phyloP scores from a whole-genome alignment of 208 protist species.

The Crithidia brevicula region DNA sequence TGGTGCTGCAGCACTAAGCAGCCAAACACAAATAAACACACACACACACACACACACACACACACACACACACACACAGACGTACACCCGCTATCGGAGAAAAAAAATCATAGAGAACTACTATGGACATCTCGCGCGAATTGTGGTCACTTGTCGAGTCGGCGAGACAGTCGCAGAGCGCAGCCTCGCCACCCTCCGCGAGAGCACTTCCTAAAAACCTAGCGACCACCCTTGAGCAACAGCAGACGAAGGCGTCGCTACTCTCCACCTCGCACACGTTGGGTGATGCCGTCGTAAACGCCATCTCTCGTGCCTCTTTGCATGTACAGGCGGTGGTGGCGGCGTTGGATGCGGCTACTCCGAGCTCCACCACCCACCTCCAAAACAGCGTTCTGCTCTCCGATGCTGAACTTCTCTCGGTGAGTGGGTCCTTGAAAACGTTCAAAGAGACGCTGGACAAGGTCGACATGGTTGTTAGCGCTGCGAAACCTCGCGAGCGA shows the following conservation, averaged over 20 bases:
- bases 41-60: constrained; percentile 5
- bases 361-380: constrained; percentile 35
- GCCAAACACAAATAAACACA: no score
- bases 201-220: neutral
- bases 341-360: constrained; percentile 51
- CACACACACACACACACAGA: neutral
- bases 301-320: constrained; percentile 8
- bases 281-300: neutral
- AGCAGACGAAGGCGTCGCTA: constrained; percentile 15
- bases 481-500: neutral
- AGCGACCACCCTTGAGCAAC: neutral
- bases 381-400: constrained; percentile 69
- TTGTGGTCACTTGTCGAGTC: constrained; percentile 30
- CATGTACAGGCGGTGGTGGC: constrained; percentile 31
- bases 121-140: constrained; percentile 25
- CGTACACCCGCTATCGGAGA: no score
- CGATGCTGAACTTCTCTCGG: constrained; percentile 74
- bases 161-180: neutral
- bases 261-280: constrained; percentile 21
- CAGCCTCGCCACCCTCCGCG: neutral
- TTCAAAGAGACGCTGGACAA: constrained; percentile 42
- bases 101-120: neutral
- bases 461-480: constrained; percentile 11
- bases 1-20: no score
- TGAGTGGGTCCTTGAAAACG: constrained; percentile 47